Evolutionary conservation across 2,329 filamentous ascomycete species (phyloP).

Genomic region (Trichothecium roseum): DNA sequence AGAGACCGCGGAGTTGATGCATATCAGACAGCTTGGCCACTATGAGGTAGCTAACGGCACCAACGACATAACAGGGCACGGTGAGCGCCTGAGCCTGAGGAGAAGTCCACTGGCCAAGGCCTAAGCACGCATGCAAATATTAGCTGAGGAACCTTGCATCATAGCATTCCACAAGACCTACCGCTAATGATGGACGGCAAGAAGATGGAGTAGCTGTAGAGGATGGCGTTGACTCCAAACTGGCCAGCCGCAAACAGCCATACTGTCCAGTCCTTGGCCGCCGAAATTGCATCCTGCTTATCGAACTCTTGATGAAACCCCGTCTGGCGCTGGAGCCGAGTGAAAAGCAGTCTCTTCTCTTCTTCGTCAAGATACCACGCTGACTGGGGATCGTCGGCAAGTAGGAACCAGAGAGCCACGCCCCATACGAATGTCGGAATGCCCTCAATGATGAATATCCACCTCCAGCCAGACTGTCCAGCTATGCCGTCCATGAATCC

Average conservation of each 20-base stretch:
- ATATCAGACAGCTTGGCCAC: slow-evolving; percentile 45
- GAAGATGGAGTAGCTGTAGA: slow-evolving; percentile 44
- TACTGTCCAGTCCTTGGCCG: slow-evolving; percentile 58
- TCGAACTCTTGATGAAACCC: slow-evolving; percentile 20
- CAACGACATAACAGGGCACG: slow-evolving; percentile 51
- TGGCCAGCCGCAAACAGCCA: slow-evolving; percentile 23
- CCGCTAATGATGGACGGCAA: slow-evolving; percentile 51
- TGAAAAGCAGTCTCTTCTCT: slow-evolving; percentile 15
- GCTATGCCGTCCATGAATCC: slow-evolving; percentile 53
- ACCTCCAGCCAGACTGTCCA: slow-evolving; percentile 48
- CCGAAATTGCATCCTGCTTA: slow-evolving; percentile 50
- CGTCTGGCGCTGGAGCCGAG: slow-evolving; percentile 19
- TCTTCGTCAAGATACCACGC: slow-evolving; percentile 10
- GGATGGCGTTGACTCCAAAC: slow-evolving; percentile 1
- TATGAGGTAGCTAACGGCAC: slow-evolving; percentile 46
- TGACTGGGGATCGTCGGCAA: slow-evolving; percentile 11
- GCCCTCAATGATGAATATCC: slow-evolving; percentile 48
- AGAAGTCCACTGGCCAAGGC: slow-evolving; percentile 1
- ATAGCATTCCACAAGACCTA: background rate
- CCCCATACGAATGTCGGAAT: slow-evolving; percentile 20
- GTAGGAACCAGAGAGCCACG: slow-evolving; percentile 4
- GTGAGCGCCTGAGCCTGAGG: slow-evolving; percentile 20
- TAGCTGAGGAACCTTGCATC: background rate
- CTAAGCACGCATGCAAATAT: background rate
- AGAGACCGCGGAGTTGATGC: slow-evolving; percentile 13